These are phyloP conservation scores for Clonostachys sp. DNA, from an alignment of 2,329 filamentous ascomycete species.

Conservation along the genomic window DNA sequence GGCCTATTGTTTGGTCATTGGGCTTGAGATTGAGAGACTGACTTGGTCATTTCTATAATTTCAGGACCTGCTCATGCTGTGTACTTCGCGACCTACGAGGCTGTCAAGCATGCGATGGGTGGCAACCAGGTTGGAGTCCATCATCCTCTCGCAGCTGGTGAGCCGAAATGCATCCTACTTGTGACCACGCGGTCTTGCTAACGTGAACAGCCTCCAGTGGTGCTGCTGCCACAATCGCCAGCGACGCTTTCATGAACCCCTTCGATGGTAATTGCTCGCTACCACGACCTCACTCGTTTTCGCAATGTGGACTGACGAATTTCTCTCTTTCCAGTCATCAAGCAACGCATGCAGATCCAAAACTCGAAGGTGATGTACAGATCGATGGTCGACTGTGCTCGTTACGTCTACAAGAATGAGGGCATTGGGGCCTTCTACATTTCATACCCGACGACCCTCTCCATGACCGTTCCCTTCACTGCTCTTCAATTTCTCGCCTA, in stretches of 20 bases:
- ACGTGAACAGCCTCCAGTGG: constrained; percentile 71
- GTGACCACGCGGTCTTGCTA: not conserved
- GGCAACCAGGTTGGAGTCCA: constrained; percentile 85
- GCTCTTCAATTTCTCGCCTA: constrained; percentile 97
- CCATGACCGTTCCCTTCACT: constrained; percentile 98
- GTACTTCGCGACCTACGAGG: constrained; percentile 97
- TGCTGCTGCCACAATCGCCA: constrained; percentile 91
- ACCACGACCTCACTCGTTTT: not conserved
- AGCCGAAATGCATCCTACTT: constrained; percentile 16
- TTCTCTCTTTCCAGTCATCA: constrained; percentile 68
- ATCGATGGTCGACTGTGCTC: constrained; percentile 81
- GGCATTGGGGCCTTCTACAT: constrained; percentile 93
- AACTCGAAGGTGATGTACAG: constrained; percentile 85
- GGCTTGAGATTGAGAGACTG: not conserved
- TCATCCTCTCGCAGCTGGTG: constrained; percentile 90
- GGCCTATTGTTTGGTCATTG: not conserved
- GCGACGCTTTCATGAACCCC: constrained; percentile 98
- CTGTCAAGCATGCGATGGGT: constrained; percentile 92
- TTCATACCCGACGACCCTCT: constrained; percentile 94
- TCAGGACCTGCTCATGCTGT: constrained; percentile 93
- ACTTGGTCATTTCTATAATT: not conserved
- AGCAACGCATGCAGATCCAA: constrained; percentile 98
- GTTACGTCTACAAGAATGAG: constrained; percentile 81
- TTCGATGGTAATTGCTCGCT: constrained; percentile 72
- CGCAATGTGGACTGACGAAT: not conserved